Conservation (phyloP, 345 rosid genomes). For the Gynandropsis gynandra region DNA sequence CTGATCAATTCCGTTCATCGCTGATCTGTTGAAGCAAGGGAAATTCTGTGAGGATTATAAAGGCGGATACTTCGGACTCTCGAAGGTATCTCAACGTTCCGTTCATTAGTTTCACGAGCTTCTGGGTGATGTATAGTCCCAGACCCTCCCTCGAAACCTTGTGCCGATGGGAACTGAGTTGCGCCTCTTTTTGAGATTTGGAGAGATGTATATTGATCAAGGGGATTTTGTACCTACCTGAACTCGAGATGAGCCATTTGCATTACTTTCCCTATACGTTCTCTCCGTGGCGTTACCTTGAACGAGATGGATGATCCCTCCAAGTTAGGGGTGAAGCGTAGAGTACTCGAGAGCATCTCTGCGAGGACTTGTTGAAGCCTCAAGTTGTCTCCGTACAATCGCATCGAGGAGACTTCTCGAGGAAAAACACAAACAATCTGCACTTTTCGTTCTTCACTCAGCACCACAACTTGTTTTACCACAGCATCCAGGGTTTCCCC, state of each 20-base stretch:
- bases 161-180: constrained; percentile 45
- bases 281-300: constrained; percentile 37
- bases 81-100: constrained; percentile 71
- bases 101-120: constrained; percentile 72
- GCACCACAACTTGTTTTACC: constrained; percentile 51
- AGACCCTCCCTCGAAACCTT: constrained; percentile 74
- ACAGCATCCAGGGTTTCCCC: constrained; percentile 54
- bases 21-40: constrained; percentile 34
- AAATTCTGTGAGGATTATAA: constrained; percentile 54
- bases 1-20: not conserved
- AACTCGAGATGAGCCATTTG: constrained; percentile 71
- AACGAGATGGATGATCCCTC: constrained; percentile 47
- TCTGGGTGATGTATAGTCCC: constrained; percentile 59
- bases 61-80: constrained; percentile 62
- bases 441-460: constrained; percentile 49
- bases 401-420: constrained; percentile 42
- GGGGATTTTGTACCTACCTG: constrained; percentile 30
- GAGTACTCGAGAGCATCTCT: constrained; percentile 45
- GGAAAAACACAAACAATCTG: constrained; percentile 45
- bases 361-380: constrained; percentile 85
- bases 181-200: too few species aligned
- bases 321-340: constrained; percentile 49
- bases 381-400: constrained; percentile 56
- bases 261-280: constrained; percentile 52
- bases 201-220: too few species aligned